Evolutionary conservation across 257 asterid species (phyloP), one percentile per base, ranked within the genome.

Genomic region (Solanum sejunctum): DNA sequence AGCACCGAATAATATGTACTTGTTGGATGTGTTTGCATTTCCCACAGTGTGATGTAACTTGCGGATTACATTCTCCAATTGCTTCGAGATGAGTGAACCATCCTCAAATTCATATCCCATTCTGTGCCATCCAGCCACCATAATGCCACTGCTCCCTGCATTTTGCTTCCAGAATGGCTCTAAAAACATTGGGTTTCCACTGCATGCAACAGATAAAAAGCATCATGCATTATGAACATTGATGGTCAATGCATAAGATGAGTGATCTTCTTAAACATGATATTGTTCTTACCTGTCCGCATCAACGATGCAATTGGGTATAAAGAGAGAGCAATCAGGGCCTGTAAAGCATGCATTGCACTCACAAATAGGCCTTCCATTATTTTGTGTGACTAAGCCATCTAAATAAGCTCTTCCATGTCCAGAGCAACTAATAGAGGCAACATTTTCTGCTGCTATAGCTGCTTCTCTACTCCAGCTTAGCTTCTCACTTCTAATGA

Each of bases 351-450:
- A 94, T 10, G 89, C 55, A 69, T 89, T 83, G 85, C 98, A 94
- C 91, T 94, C 97, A 78, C 98, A 95, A 75, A 89, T 75, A 0
- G 91, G 95, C 18, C 28, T 84, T 0, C 89, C 91, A 26, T 91
- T 63, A 3, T 72, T 89, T 71, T 4, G 45, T 3, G 45, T 26
- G 85, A 28, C 3, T 21, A 84, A 15, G 41, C 95, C 95, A 89
- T 90, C 93, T 85, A 89, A 57, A 84, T 86, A 94, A 55, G 96
- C 93, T 78, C 88, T 88, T 55, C 98, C 98, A 87, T 92, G 93
- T 7, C 91, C 95, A 2, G 95, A 92, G 45, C 98, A 94, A 12
- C 83, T 47, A 2, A 88, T 71, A 3, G 84, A 66, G 0, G 95
- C 98, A 61, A 88, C 95, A 8, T 88, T 88, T 84, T 94, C 98